Conservation (phyloP, 2,329 filamentous ascomycete species). For the Mycosphaerelloides madeirae region DNA sequence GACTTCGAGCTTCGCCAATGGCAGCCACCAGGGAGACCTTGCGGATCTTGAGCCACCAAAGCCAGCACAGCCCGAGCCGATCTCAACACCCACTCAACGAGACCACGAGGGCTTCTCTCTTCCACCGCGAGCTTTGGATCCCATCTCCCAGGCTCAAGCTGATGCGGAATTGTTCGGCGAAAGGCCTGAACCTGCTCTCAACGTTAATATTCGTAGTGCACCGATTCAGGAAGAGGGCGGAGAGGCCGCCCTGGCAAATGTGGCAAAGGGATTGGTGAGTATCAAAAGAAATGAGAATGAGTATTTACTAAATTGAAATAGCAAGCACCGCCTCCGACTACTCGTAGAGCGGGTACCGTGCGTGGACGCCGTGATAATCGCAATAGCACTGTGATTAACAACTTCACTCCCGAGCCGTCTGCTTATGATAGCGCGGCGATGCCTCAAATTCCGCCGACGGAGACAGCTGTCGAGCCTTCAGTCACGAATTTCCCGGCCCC, state of each 20-base stretch:
- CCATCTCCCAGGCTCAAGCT: constrained; percentile 64
- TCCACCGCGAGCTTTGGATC: constrained; percentile 56
- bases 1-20: constrained; percentile 23
- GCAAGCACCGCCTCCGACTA: constrained; percentile 51
- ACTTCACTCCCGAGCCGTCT: constrained; percentile 13
- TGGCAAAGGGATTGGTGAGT: constrained; percentile 64
- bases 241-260: constrained; percentile 67
- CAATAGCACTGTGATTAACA: constrained; percentile 68
- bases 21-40: constrained; percentile 31
- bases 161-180: constrained; percentile 55
- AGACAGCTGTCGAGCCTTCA: constrained; percentile 9
- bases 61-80: constrained; percentile 17
- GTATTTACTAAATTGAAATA: constrained; percentile 24
- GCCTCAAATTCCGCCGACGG: constrained; percentile 3
- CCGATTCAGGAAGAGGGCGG: constrained; percentile 70
- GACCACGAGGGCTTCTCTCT: constrained; percentile 74
- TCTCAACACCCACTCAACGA: constrained; percentile 37
- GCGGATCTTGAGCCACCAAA: constrained; percentile 32
- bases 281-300: neutral
- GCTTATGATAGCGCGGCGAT: constrained; percentile 3
- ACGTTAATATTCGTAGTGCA: constrained; percentile 72
- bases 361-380: constrained; percentile 86
- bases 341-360: constrained; percentile 60
- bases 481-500: constrained; percentile 4
- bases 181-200: constrained; percentile 61